phyloP scores from a whole-genome alignment of 2,329 filamentous ascomycete species.

The Coniosporium tulheliwenetii region DNA sequence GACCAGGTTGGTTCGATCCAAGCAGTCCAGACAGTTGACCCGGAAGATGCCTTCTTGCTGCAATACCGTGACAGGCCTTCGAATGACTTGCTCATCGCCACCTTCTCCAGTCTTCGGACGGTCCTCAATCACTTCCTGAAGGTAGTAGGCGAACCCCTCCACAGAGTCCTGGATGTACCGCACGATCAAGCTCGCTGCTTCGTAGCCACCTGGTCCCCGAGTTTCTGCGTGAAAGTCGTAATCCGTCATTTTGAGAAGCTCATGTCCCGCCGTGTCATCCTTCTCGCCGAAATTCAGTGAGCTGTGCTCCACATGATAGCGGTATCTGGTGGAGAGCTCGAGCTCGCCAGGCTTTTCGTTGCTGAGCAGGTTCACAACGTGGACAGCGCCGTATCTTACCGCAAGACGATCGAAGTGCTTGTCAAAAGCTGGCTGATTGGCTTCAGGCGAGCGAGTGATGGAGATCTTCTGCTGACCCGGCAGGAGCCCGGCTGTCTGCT shows the following conservation, averaged over 20 bases:
- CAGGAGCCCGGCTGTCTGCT: constrained; percentile 74
- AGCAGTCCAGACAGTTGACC: constrained; percentile 89
- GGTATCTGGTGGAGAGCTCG: constrained; percentile 68
- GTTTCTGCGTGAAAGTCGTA: constrained; percentile 97
- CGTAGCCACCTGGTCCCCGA: constrained; percentile 70
- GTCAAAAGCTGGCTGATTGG: constrained; percentile 86
- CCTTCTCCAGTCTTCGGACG: constrained; percentile 16
- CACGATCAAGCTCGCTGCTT: constrained; percentile 74
- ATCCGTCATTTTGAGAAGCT: constrained; percentile 65
- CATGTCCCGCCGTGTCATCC: constrained; percentile 45
- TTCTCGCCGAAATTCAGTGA: constrained; percentile 49
- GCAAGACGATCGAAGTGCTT: constrained; percentile 87
- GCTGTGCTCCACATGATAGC: constrained; percentile 59
- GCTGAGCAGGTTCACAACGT: constrained; percentile 89
- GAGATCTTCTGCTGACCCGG: constrained; percentile 91
- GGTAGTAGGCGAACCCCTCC: constrained; percentile 82
- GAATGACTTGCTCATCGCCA: constrained; percentile 22
- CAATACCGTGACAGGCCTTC: constrained; percentile 48
- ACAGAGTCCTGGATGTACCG: constrained; percentile 64
- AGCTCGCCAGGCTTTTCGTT: constrained; percentile 74
- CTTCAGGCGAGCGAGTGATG: constrained; percentile 74
- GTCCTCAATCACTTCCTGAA: constrained; percentile 58
- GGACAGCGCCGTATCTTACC: constrained; percentile 73
- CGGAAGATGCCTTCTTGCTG: constrained; percentile 94
- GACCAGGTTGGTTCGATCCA: constrained; percentile 90